phyloP scores from a whole-genome alignment of 495 filamentous ascomycete genomes.

The Aspergillus sclerotioniger region DNA sequence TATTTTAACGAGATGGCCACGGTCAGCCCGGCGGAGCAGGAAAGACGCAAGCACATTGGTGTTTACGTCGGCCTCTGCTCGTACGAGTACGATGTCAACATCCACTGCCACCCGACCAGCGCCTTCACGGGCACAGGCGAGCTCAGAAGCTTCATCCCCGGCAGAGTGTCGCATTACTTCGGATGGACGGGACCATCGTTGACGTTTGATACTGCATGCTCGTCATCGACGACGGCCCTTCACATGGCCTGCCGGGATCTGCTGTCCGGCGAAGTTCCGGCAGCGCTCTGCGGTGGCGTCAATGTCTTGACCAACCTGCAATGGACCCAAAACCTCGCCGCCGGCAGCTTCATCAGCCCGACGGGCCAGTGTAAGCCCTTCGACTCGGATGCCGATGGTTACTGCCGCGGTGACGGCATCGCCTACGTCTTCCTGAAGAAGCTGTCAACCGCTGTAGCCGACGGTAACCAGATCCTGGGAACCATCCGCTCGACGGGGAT shows the following conservation, averaged over 20 bases:
- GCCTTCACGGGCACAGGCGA: conserved; percentile 36
- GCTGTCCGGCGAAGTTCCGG: conserved; percentile 28
- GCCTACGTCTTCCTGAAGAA: conserved; percentile 64
- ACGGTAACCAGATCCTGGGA: conserved; percentile 62
- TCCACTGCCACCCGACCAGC: conserved; percentile 27
- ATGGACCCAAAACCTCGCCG: conserved; percentile 31
- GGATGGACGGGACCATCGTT: conserved; percentile 46
- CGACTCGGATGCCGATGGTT: conserved; percentile 66
- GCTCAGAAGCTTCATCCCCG: conserved; percentile 28
- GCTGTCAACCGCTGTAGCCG: conserved; percentile 55
- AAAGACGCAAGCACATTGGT: conserved; percentile 21
- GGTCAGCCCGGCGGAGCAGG: not conserved
- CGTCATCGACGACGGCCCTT: conserved; percentile 39
- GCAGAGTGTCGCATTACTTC: conserved; percentile 37
- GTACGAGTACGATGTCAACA: conserved; percentile 37
- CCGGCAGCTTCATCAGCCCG: conserved; percentile 32
- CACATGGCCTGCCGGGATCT: conserved; percentile 33
- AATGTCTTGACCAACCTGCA: conserved; percentile 34
- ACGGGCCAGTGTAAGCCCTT: conserved; percentile 63
- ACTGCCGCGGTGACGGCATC: conserved; percentile 65
- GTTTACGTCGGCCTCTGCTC: conserved; percentile 29
- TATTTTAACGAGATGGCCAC: conserved; percentile 21
- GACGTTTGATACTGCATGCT: conserved; percentile 47
- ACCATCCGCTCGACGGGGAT: conserved; percentile 57
- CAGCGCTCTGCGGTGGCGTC: conserved; percentile 38